Evolutionary conservation across 1,284 basidiomycete genomes (phyloP).

Genomic region (Marasmius sp.): DNA sequence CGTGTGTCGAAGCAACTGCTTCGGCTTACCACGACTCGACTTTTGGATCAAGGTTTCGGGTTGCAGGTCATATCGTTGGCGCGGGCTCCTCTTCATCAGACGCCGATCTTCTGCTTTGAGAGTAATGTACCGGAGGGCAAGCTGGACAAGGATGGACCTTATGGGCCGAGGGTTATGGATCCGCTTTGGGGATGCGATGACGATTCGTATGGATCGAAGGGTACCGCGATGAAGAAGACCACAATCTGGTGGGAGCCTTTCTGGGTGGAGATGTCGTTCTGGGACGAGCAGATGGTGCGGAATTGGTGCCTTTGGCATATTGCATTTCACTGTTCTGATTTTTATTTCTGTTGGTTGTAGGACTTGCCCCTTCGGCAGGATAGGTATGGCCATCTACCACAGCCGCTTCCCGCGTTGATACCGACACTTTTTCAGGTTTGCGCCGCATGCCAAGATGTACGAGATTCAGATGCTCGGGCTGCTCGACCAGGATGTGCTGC

Average conservation of each 20-base stretch:
- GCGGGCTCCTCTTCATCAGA: conserved; percentile 92
- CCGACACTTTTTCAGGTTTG: conserved; percentile 53
- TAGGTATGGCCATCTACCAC: conserved; percentile 43
- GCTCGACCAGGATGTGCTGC: conserved; percentile 84
- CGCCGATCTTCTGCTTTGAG: conserved; percentile 84
- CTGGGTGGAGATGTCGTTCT: conserved; percentile 79
- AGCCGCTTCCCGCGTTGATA: conserved; percentile 4
- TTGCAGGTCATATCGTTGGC: conserved; percentile 89
- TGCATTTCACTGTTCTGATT: too few species aligned
- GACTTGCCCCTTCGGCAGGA: conserved; percentile 86
- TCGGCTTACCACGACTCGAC: conserved; percentile 90
- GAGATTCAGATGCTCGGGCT: conserved; percentile 93
- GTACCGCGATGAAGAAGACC: conserved; percentile 38
- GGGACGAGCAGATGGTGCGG: conserved; percentile 73
- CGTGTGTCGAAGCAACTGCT: conserved; percentile 90
- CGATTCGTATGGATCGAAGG: conserved; percentile 30
- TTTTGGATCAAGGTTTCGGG: conserved; percentile 92
- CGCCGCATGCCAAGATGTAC: conserved; percentile 91
- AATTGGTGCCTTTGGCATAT: not conserved
- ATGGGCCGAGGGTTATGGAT: conserved; percentile 57
- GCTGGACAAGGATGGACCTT: conserved; percentile 43
- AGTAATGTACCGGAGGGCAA: conserved; percentile 50
- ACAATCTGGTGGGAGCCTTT: conserved; percentile 87
- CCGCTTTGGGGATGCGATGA: conserved; percentile 82
- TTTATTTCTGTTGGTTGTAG: not conserved